Conservation (phyloP, 306 rosid genomes). For the Urtica urens region DNA sequence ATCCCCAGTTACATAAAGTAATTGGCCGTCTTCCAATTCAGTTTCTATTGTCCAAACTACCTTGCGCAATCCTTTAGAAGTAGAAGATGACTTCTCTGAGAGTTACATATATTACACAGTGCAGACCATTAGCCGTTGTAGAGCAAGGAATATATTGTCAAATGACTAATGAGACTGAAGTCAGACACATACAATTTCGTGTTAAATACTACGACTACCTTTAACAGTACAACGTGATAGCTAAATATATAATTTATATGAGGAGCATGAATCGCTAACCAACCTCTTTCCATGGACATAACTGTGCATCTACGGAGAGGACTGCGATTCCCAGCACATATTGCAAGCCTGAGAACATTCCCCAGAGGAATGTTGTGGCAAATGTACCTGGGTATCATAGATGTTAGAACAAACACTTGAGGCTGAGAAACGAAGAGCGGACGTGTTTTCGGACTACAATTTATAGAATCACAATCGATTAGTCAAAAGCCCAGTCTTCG, state of each 20-base stretch:
- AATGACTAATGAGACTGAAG: conserved; percentile 9
- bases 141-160: conserved; percentile 10
- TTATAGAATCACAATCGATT: too few relatives aligned
- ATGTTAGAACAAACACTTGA: too few relatives aligned
- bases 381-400: conserved; percentile 66
- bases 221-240: not conserved
- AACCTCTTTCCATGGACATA: conserved; percentile 44
- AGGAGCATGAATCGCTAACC: not conserved
- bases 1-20: conserved; percentile 77
- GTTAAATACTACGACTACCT: too few relatives aligned
- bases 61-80: conserved; percentile 43
- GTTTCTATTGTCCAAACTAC: conserved; percentile 71
- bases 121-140: conserved; percentile 28
- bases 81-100: conserved; percentile 42
- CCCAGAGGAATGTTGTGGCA: conserved; percentile 30
- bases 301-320: conserved; percentile 42
- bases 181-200: not conserved
- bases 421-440: not conserved
- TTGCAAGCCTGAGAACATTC: conserved; percentile 32
- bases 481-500: too few relatives aligned
- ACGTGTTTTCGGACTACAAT: not conserved
- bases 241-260: not conserved
- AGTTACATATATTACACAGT: conserved; percentile 16
- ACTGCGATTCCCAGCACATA: conserved; percentile 30
- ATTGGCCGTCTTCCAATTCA: conserved; percentile 67